Conservation (phyloP, 371 early-diverging fungal genomes). For the Zopfochytrium polystomum region DNA sequence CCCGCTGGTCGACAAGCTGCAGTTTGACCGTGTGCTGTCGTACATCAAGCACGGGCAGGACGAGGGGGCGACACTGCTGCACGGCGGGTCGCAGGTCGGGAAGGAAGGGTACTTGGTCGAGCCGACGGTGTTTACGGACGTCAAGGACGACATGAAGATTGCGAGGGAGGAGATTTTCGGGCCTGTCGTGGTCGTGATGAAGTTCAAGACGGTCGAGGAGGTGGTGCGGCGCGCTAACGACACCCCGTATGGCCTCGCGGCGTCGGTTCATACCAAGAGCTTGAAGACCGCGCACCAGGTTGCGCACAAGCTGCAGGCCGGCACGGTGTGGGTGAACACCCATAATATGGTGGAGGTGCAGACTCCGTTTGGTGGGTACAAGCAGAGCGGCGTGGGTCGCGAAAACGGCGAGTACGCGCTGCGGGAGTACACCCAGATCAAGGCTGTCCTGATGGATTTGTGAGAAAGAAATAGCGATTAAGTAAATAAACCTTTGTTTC, state of each 20-base stretch:
- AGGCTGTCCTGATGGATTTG: conserved; percentile 18
- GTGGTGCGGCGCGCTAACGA: conserved; percentile 73
- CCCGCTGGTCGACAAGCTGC: conserved; percentile 71
- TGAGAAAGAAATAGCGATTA: too few relatives aligned
- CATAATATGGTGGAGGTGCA: conserved; percentile 5
- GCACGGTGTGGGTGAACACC: conserved; percentile 72
- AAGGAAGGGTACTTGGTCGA: conserved; percentile 37
- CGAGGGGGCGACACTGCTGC: conserved; percentile 54
- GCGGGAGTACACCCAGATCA: conserved; percentile 28
- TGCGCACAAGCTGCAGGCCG: conserved; percentile 67
- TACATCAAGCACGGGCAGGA: conserved; percentile 67
- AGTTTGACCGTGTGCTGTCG: conserved; percentile 63
- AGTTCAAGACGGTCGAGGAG: conserved; percentile 60
- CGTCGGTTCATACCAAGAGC: conserved; percentile 75
- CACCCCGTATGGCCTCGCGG: conserved; percentile 80
- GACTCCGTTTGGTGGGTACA: conserved; percentile 45
- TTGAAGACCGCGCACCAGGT: conserved; percentile 63
- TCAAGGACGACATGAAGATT: conserved; percentile 61
- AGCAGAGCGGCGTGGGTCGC: conserved; percentile 65
- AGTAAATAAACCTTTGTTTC: too few relatives aligned
- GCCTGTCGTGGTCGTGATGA: conserved; percentile 76
- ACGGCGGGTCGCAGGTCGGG: conserved; percentile 11
- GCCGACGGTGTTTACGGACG: conserved; percentile 57
- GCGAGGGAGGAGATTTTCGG: conserved; percentile 90
- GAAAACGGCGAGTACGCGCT: conserved; percentile 33